phyloP scores from a whole-genome alignment of 2,329 filamentous ascomycete species.

The Aspergillus niger region DNA sequence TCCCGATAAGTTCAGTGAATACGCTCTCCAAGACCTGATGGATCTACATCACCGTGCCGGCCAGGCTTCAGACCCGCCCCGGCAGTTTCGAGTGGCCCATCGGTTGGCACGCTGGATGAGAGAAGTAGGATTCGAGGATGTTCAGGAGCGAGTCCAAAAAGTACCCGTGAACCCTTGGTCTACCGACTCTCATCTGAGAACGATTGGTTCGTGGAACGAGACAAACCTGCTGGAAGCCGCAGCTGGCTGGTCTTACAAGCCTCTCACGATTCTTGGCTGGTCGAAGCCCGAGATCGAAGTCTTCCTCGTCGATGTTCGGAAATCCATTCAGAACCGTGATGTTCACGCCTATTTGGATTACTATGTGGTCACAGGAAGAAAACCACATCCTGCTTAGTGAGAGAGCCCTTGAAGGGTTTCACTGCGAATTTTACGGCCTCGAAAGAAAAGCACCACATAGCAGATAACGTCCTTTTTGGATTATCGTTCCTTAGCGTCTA shows the following conservation, averaged over 20 bases:
- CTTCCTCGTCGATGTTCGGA: conserved; percentile 47
- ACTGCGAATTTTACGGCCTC: not conserved
- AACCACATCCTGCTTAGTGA: conserved; percentile 30
- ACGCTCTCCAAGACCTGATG: conserved; percentile 53
- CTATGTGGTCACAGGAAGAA: conserved; percentile 42
- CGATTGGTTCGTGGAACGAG: conserved; percentile 53
- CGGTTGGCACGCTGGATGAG: conserved; percentile 57
- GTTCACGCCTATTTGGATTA: conserved; percentile 47
- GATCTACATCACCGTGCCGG: conserved; percentile 46
- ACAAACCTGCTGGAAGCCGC: conserved; percentile 49
- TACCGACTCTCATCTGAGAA: conserved; percentile 48
- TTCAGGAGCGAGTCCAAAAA: conserved; percentile 56
- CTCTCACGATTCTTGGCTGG: conserved; percentile 46
- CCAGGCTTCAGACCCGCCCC: conserved; percentile 44
- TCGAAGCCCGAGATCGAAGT: conserved; percentile 50
- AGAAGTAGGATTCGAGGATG: conserved; percentile 60
- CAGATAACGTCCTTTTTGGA: not conserved
- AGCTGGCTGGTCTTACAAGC: conserved; percentile 48
- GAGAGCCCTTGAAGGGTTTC: conserved; percentile 8
- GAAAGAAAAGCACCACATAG: not conserved
- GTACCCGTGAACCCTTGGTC: conserved; percentile 58
- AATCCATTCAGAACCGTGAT: conserved; percentile 41
- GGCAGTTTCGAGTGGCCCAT: conserved; percentile 56
- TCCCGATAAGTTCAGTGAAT: conserved; percentile 37
- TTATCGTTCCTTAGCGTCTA: not conserved